These are phyloP conservation scores for Amaranthus hypochondriacus DNA, from an alignment of 148 eudicot species.

Conservation along the genomic window DNA sequence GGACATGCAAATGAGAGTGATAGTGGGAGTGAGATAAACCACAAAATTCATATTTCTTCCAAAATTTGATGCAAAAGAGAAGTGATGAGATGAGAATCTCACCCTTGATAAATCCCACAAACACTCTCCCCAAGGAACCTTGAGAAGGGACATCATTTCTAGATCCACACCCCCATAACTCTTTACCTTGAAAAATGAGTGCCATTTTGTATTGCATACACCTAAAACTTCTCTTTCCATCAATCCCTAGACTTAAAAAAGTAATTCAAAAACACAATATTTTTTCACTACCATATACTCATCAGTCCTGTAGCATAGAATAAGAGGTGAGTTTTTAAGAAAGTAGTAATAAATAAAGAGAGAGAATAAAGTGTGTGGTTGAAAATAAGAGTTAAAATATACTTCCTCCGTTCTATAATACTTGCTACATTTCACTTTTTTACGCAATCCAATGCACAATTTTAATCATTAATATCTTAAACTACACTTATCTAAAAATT, in stretches of 20 bases:
- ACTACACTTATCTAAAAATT: too few relatives aligned
- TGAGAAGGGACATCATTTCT: constrained; percentile 45
- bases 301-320: too few relatives aligned
- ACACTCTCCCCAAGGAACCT: constrained; percentile 34
- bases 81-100: constrained; percentile 23
- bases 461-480: too few relatives aligned
- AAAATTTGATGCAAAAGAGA: constrained; percentile 16
- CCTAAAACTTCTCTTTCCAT: constrained; percentile 14
- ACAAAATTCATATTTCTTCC: constrained; percentile 27
- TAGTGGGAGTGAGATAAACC: constrained; percentile 5
- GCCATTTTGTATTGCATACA: constrained; percentile 9
- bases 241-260: constrained; percentile 26
- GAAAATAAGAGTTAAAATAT: too few relatives aligned
- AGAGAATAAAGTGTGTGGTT: too few relatives aligned
- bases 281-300: too few relatives aligned
- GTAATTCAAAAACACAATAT: neutral
- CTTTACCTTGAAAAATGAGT: constrained; percentile 34
- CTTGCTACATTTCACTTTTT: too few relatives aligned
- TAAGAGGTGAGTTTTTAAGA: too few relatives aligned
- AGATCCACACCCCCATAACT: constrained; percentile 31
- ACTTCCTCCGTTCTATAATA: too few relatives aligned
- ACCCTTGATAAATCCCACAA: constrained; percentile 10
- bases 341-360: too few relatives aligned
- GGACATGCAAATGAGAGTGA: neutral
- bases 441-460: too few relatives aligned